Evolutionary conservation across 2,329 filamentous ascomycete genomes (phyloP).

Genomic region (Paracamarosporium sp.): DNA sequence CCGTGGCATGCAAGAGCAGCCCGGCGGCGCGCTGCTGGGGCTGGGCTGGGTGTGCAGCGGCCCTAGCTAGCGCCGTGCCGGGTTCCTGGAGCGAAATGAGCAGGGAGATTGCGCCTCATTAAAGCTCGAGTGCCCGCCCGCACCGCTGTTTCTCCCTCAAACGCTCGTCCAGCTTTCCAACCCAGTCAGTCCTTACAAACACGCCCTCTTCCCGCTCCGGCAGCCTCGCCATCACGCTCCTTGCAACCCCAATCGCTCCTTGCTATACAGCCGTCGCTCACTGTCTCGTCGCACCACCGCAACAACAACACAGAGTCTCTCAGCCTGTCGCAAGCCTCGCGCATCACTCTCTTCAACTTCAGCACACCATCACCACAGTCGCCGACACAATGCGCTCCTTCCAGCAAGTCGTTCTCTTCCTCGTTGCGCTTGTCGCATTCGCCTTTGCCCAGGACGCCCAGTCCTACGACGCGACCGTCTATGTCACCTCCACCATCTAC

Average conservation of each 20-base stretch:
- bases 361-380: slow-evolving; percentile 4
- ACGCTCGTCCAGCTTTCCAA: slow-evolving; percentile 28
- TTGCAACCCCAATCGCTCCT: slow-evolving; percentile 14
- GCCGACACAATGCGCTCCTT: slow-evolving; percentile 43
- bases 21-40: not conserved
- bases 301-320: slow-evolving; percentile 19
- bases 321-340: slow-evolving; percentile 5
- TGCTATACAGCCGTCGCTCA: slow-evolving; percentile 4
- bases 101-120: slow-evolving; percentile 33
- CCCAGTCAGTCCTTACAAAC: slow-evolving; percentile 23
- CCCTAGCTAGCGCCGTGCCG: slow-evolving; percentile 12
- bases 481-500: slow-evolving; percentile 46
- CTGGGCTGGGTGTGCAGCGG: not conserved
- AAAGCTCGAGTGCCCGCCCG: slow-evolving; percentile 24
- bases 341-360: not conserved
- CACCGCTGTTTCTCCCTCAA: slow-evolving; percentile 29
- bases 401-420: slow-evolving; percentile 40
- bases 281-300: slow-evolving; percentile 2
- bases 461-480: slow-evolving; percentile 44
- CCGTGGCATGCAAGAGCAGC: not conserved
- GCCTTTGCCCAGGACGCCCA: slow-evolving; percentile 33
- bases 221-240: slow-evolving; percentile 18
- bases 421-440: slow-evolving; percentile 42
- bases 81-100: slow-evolving; percentile 25
- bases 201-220: slow-evolving; percentile 8